These are phyloP conservation scores for Russula sp. DNA, from an alignment of 768 basidiomycete species.

Conservation along the genomic window DNA sequence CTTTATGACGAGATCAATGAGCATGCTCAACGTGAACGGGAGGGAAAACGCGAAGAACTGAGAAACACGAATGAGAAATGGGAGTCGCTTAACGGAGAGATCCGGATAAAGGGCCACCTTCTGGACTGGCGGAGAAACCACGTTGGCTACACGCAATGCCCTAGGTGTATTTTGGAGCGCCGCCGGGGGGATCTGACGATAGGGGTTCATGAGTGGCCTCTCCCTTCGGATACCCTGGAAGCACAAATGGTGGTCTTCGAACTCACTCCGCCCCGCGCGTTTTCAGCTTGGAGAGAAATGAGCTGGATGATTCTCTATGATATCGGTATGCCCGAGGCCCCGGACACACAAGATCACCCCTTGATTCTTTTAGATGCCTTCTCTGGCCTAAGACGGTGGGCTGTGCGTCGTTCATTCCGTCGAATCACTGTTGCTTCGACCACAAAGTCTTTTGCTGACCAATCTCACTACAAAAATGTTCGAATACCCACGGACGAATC, in stretches of 20 bases:
- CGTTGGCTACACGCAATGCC: neutral
- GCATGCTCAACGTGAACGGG: neutral
- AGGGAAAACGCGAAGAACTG: neutral
- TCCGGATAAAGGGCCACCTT: neutral
- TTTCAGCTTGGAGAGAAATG: conserved; percentile 8
- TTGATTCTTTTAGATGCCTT: neutral
- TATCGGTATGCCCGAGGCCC: neutral
- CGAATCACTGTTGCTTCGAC: neutral
- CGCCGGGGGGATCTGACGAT: neutral
- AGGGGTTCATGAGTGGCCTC: conserved; percentile 6
- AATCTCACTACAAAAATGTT: neutral
- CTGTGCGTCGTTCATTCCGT: neutral
- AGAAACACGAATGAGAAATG: neutral
- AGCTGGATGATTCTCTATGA: conserved; percentile 10
- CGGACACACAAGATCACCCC: neutral
- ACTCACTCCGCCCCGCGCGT: neutral
- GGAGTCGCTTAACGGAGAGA: neutral
- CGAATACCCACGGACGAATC: neutral
- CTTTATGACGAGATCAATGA: neutral
- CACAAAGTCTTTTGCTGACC: neutral
- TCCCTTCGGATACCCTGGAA: neutral
- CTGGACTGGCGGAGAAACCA: neutral
- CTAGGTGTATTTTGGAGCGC: neutral
- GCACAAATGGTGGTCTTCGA: conserved; percentile 6
- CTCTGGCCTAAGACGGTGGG: neutral